Evolutionary conservation across 495 filamentous ascomycete genomes (phyloP).

Genomic region (Talaromyces trachyspermus): DNA sequence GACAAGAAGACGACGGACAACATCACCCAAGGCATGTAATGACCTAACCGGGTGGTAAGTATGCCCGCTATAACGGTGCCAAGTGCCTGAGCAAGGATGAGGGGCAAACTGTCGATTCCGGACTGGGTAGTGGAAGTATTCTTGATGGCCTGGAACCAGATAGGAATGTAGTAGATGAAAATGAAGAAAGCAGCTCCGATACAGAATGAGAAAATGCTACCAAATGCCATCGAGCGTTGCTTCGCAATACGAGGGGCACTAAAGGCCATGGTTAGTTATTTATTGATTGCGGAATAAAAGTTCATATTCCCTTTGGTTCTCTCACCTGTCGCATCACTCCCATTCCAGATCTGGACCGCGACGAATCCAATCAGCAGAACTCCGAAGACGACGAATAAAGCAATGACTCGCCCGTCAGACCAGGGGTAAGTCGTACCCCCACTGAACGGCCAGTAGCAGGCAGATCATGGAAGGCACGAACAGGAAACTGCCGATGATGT

Average conservation of each 20-base stretch:
- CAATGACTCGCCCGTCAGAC: constrained; percentile 58
- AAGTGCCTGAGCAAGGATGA: constrained; percentile 58
- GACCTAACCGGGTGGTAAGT: constrained; percentile 55
- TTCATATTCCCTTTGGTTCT: no score
- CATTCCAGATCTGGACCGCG: constrained; percentile 55
- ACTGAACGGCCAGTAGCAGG: constrained; percentile 74
- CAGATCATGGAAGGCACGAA: constrained; percentile 69
- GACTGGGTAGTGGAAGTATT: constrained; percentile 57
- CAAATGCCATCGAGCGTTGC: constrained; percentile 65
- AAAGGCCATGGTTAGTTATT: no score
- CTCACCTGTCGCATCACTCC: constrained; percentile 70
- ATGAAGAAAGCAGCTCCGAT: constrained; percentile 60
- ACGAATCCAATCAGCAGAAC: constrained; percentile 58
- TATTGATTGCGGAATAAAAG: no score
- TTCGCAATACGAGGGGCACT: constrained; percentile 65
- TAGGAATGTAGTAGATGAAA: constrained; percentile 61
- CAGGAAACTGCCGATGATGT: constrained; percentile 56
- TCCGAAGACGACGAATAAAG: constrained; percentile 61
- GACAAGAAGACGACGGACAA: constrained; percentile 48
- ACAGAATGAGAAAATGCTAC: constrained; percentile 46
- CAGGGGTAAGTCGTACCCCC: constrained; percentile 71
- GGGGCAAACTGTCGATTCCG: constrained; percentile 70
- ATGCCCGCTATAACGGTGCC: constrained; percentile 54
- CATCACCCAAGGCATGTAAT: constrained; percentile 73
- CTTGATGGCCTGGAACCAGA: constrained; percentile 88